Conservation (phyloP, 768 basidiomycete genomes). For the Candolleomyces aberdarensis region DNA sequence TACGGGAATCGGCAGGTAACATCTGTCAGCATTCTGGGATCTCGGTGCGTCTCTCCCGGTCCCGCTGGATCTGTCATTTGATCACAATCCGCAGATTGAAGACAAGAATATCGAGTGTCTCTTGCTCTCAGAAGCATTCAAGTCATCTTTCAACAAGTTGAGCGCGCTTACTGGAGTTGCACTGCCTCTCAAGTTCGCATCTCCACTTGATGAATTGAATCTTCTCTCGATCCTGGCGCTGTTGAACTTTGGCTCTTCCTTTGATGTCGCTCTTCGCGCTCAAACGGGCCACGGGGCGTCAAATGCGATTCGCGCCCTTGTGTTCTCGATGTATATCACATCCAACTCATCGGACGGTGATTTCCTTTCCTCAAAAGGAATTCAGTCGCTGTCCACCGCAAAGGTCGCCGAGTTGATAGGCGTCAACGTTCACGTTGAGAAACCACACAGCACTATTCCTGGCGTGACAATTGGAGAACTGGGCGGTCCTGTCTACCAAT, state of each 20-base stretch:
- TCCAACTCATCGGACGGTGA: slow-evolving; percentile 55
- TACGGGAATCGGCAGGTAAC: slow-evolving; percentile 50
- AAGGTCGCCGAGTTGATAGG: slow-evolving; percentile 75
- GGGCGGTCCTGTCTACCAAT: slow-evolving; percentile 68
- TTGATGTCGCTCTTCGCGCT: slow-evolving; percentile 67
- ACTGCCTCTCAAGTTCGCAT: slow-evolving; percentile 78
- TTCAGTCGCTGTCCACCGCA: slow-evolving; percentile 47
- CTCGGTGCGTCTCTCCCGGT: slow-evolving; percentile 37
- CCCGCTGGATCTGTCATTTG: background rate
- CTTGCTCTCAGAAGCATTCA: slow-evolving; percentile 62
- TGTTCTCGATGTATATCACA: slow-evolving; percentile 69
- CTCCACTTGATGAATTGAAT: slow-evolving; percentile 73
- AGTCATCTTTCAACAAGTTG: slow-evolving; percentile 56
- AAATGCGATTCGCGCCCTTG: slow-evolving; percentile 76
- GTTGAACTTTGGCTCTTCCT: slow-evolving; percentile 83
- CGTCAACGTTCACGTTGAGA: slow-evolving; percentile 67
- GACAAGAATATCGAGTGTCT: slow-evolving; percentile 56
- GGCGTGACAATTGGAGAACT: slow-evolving; percentile 74
- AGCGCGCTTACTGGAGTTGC: slow-evolving; percentile 65
- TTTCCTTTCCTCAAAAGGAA: slow-evolving; percentile 64
- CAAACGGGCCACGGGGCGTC: slow-evolving; percentile 79
- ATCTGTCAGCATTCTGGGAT: slow-evolving; percentile 48
- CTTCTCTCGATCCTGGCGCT: slow-evolving; percentile 74
- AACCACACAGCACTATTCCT: slow-evolving; percentile 61
- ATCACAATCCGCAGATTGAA: slow-evolving; percentile 44